phyloP scores from a whole-genome alignment of 352 stramenopile species.

The Pythium myriotylum region DNA sequence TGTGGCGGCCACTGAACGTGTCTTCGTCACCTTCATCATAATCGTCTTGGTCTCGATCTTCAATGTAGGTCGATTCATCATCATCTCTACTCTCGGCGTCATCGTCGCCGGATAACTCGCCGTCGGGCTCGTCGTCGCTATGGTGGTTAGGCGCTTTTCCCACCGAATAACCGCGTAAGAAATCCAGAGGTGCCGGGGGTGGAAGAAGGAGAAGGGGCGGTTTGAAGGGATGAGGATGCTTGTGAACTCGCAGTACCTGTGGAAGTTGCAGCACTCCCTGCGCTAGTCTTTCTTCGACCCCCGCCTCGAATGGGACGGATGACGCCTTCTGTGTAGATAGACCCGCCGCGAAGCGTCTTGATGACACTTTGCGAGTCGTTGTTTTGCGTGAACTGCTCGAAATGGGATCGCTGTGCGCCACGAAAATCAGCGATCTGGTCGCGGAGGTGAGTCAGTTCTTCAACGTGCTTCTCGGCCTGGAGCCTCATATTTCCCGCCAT shows the following conservation, averaged over 20 bases:
- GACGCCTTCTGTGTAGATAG: slow-evolving; percentile 66
- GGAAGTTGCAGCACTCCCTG: slow-evolving; percentile 1
- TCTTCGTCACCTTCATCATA: slow-evolving; percentile 2
- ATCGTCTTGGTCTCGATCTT: slow-evolving; percentile 4
- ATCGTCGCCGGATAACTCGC: background rate
- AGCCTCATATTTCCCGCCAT: slow-evolving; percentile 89
- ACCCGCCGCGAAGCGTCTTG: slow-evolving; percentile 70
- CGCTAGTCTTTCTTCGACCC: slow-evolving; percentile 59
- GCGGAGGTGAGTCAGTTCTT: slow-evolving; percentile 84
- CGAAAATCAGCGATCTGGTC: slow-evolving; percentile 87
- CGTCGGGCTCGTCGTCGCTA: background rate
- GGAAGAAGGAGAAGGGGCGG: slow-evolving; percentile 25
- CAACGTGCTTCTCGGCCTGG: slow-evolving; percentile 87
- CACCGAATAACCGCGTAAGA: slow-evolving; percentile 34
- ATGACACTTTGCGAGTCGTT: slow-evolving; percentile 46
- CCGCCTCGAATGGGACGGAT: slow-evolving; percentile 78
- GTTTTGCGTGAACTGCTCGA: slow-evolving; percentile 66
- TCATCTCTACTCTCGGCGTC: slow-evolving; percentile 3
- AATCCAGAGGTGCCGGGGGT: slow-evolving; percentile 28
- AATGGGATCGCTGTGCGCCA: slow-evolving; percentile 74
- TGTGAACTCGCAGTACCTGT: background rate
- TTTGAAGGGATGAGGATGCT: slow-evolving; percentile 24
- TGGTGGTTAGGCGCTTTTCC: slow-evolving; percentile 24
- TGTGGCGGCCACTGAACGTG: background rate
- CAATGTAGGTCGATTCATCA: background rate